Conservation (phyloP, 352 stramenopile genomes). For the Globisporangium emineosum region DNA sequence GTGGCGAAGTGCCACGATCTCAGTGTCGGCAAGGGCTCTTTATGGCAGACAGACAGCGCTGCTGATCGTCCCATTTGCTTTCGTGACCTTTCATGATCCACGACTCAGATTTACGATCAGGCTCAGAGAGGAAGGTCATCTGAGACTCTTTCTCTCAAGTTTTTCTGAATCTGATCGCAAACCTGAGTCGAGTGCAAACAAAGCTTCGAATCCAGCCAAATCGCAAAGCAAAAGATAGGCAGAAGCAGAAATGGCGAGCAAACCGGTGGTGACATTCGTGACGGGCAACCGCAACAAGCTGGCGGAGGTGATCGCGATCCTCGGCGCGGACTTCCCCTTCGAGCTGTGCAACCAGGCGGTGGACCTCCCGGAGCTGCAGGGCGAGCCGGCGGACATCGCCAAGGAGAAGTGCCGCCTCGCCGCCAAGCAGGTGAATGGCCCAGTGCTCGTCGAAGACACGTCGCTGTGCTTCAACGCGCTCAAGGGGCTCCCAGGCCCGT, state of each 20-base stretch:
- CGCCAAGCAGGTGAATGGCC: slow-evolving; percentile 75
- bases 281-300: slow-evolving; percentile 89
- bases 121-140: neutral
- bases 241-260: slow-evolving; percentile 20
- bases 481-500: slow-evolving; percentile 91
- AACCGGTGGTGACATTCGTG: slow-evolving; percentile 57
- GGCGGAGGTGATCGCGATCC: slow-evolving; percentile 75
- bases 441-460: slow-evolving; percentile 96
- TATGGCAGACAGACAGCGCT: neutral
- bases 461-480: slow-evolving; percentile 97
- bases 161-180: neutral
- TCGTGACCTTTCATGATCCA: slow-evolving; percentile 14
- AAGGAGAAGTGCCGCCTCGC: slow-evolving; percentile 93
- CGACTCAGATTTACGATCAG: neutral
- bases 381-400: slow-evolving; percentile 93
- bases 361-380: slow-evolving; percentile 97
- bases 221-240: neutral
- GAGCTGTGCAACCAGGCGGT: slow-evolving; percentile 91
- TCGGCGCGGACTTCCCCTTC: slow-evolving; percentile 87
- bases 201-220: neutral
- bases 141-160: neutral
- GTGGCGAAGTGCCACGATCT: neutral
- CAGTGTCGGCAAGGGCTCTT: neutral
- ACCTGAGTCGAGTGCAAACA: neutral
- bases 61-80: neutral